Evolutionary conservation across 2,329 filamentous ascomycete species (phyloP), one percentile per base, ranked within the genome.

Genomic region (Botryotinia narcissicola): DNA sequence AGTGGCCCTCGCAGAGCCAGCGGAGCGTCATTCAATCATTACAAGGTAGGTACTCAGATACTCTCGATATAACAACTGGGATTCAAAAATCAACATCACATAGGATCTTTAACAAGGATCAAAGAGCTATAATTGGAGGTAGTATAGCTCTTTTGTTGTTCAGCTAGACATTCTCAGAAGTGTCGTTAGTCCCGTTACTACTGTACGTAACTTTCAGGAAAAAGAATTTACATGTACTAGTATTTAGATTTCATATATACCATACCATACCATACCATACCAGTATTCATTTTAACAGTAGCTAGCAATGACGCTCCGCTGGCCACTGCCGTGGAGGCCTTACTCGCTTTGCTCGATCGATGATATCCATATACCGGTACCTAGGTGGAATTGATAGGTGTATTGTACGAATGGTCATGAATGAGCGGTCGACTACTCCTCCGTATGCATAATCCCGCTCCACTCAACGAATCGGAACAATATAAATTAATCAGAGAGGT

Each of bases 401-500:
- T 61, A 42, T 29, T 10, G 37, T 9, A 57, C 7, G 29, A 35
- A 32, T 60, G 32, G 32, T 35, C 32, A 35, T 35, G 29, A 60
- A 32, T 60, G 29, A 60, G 57, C 57, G 32, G 32, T 60, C 57
- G 32, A 60, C 64, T 8, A 29, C 40, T 20, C 22, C 12, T 20
- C 22, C 12, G 14, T 62, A 40, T 10, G 46, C 64, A n/a, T 37
- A 22, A 54, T 67, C 46, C 64, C 64, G 64, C 48, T 57, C 35
- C 35, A 25, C 25, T 10, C 46, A 54, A 54, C 64, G 16, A 68
- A 40, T 54, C 64, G 64, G 25, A 40, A 40, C 2, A 9, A 12
- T 14, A 35, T n/a, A 22, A 57, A 57, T 68, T 40, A 68, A 68
- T 54, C 40, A 32, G 66, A 57, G 66, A 68, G 66, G 66, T 22